Conservation (phyloP, 352 stramenopile genomes). For the Phytophthora tubulina region DNA sequence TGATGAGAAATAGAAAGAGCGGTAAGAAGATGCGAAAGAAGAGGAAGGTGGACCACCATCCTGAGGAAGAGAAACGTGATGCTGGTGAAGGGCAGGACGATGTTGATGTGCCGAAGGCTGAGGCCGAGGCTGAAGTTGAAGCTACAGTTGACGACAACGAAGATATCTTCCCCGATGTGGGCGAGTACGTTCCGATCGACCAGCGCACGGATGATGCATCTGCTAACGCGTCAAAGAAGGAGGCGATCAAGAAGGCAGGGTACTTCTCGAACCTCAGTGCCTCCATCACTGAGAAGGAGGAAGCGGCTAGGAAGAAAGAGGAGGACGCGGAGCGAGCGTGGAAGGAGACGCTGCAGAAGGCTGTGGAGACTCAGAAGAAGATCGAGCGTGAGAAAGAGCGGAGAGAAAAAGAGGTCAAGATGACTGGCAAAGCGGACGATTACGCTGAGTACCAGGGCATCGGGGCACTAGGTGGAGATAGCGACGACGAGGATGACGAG, state of each 20-base stretch:
- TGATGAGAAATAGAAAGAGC: conserved; percentile 36
- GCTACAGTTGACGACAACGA: conserved; percentile 52
- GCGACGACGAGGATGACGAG: conserved; percentile 72
- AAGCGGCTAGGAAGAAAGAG: conserved; percentile 52
- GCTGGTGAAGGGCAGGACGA: background rate
- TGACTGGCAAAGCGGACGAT: conserved; percentile 49
- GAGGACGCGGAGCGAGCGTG: conserved; percentile 56
- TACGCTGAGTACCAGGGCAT: conserved; percentile 72
- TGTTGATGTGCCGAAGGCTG: conserved; percentile 11
- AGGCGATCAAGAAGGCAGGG: conserved; percentile 36
- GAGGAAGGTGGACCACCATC: conserved; percentile 47
- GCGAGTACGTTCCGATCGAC: conserved; percentile 78
- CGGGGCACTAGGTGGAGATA: conserved; percentile 45
- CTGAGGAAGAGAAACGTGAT: conserved; percentile 5
- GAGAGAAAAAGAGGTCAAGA: conserved; percentile 52
- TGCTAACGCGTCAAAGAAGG: conserved; percentile 16
- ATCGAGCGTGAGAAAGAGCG: conserved; percentile 51
- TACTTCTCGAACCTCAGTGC: conserved; percentile 83
- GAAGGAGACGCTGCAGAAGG: conserved; percentile 71
- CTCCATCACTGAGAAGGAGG: conserved; percentile 66
- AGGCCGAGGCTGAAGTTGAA: conserved; percentile 6
- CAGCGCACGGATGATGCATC: conserved; percentile 42
- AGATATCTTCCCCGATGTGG: conserved; percentile 81
- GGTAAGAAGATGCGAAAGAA: conserved; percentile 57
- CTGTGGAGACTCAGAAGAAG: conserved; percentile 54